These are phyloP conservation scores for Stentor coeruleus DNA, from an alignment of 73 alveolate genomes.

Conservation along the genomic window DNA sequence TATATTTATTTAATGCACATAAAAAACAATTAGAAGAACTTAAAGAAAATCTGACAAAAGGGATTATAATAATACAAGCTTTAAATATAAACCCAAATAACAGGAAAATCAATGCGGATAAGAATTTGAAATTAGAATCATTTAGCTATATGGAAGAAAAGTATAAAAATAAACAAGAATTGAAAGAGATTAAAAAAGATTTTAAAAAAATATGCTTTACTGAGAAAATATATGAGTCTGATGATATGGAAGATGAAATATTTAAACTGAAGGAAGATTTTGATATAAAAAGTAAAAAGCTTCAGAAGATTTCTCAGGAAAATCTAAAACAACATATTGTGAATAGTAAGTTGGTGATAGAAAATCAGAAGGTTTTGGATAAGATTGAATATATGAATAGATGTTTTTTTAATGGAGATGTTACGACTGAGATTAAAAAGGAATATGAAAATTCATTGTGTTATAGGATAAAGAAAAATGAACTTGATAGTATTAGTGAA, in stretches of 20 bases:
- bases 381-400: background rate
- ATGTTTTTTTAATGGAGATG: background rate
- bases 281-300: too few relatives aligned
- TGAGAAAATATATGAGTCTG: background rate
- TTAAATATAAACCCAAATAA: background rate
- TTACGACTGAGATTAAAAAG: background rate
- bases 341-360: background rate
- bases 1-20: background rate
- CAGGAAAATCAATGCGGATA: background rate
- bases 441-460: background rate
- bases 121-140: background rate
- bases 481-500: background rate
- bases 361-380: background rate
- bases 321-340: background rate
- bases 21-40: background rate
- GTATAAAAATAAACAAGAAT: background rate
- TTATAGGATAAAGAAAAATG: too few relatives aligned
- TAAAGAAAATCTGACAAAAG: background rate
- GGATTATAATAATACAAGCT: background rate
- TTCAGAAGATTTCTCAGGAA: background rate
- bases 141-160: too few relatives aligned
- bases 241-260: background rate
- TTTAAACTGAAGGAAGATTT: background rate
- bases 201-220: background rate
- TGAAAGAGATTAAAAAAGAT: too few relatives aligned